Evolutionary conservation across 2,329 filamentous ascomycete genomes (phyloP).

Genomic region (Nothopassalora personata): DNA sequence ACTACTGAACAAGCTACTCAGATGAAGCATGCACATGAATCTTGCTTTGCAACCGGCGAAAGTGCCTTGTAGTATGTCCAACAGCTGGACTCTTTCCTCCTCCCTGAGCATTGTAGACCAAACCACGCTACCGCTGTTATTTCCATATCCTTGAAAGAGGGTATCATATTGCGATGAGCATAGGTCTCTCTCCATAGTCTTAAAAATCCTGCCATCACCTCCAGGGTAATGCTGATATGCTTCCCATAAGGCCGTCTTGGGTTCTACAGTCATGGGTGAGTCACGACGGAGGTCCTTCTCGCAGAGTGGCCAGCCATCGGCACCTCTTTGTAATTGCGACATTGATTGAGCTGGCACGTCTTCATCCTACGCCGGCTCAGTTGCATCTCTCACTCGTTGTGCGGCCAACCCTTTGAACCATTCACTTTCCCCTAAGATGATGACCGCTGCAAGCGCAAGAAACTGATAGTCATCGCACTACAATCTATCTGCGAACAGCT

Average conservation of each 20-base stretch:
- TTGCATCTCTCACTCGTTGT: too few species aligned
- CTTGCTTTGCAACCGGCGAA: not conserved
- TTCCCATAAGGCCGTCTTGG: too few species aligned
- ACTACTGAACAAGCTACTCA: not conserved
- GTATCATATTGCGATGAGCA: not conserved
- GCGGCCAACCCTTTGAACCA: too few species aligned
- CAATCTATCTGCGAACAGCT: constrained; percentile 14
- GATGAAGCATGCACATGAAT: not conserved
- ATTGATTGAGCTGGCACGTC: too few species aligned
- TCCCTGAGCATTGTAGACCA: not conserved
- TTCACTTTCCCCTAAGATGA: too few species aligned
- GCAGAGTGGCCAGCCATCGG: too few species aligned
- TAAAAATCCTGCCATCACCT: too few species aligned
- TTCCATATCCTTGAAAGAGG: not conserved
- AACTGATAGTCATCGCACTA: not conserved
- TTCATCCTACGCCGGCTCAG: too few species aligned
- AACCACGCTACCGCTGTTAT: not conserved
- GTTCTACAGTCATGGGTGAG: too few species aligned
- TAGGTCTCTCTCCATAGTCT: not conserved
- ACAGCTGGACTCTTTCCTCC: not conserved
- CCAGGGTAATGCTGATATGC: too few species aligned
- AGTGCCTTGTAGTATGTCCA: not conserved
- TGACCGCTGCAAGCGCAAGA: not conserved
- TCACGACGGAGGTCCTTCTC: too few species aligned
- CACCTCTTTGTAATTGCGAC: too few species aligned